Conservation (phyloP, 202 grass and related monocot species). For the Dendrocalamus latiflorus region DNA sequence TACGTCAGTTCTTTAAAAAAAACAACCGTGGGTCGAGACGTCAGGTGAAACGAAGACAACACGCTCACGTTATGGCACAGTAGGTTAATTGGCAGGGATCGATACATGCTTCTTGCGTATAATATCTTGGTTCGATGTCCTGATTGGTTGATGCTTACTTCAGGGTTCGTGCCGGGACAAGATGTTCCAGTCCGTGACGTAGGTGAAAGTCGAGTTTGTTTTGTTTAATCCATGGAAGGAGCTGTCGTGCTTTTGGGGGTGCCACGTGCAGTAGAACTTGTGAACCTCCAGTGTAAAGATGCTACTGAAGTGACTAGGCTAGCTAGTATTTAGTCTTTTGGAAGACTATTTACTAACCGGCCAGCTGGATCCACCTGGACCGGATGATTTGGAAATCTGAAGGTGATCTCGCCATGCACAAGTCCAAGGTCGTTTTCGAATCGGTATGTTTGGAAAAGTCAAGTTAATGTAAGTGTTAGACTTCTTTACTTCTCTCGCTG, state of each 20-base stretch:
- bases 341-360: neutral
- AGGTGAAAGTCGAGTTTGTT: neutral
- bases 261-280: constrained; percentile 15
- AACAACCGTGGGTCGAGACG: neutral
- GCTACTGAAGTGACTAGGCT: neutral
- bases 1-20: neutral
- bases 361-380: neutral
- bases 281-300: neutral
- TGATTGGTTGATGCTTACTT: neutral
- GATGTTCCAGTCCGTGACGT: neutral
- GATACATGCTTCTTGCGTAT: neutral
- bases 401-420: neutral
- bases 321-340: neutral
- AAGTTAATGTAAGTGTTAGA: neutral
- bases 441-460: no score
- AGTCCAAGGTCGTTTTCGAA: no score
- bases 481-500: no score
- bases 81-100: neutral
- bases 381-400: neutral
- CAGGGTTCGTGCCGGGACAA: neutral
- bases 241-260: neutral
- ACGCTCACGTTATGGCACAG: neutral
- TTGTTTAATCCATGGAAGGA: neutral
- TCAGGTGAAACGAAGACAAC: neutral
- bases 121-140: neutral